phyloP scores from a whole-genome alignment of 179 eudicot genomes.

The Kewa caespitosa region DNA sequence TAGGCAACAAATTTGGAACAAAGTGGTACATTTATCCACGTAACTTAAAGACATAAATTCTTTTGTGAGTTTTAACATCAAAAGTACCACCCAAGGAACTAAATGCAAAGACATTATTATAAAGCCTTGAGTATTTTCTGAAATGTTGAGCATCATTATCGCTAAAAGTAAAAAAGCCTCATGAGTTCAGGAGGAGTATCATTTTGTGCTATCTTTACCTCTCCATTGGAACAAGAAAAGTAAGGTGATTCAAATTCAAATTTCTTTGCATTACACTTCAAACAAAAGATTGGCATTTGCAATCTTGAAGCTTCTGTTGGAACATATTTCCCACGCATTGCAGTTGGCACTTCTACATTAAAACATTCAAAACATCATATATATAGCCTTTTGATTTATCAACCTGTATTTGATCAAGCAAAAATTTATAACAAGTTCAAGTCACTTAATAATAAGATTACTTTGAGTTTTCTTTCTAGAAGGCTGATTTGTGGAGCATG shows the following conservation, averaged over 20 bases:
- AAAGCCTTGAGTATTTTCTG: background rate
- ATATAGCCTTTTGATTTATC: too few relatives aligned
- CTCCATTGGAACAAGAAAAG: background rate
- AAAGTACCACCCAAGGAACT: background rate
- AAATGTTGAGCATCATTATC: background rate
- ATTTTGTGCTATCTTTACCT: background rate
- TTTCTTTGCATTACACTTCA: background rate
- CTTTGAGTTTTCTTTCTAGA: too few relatives aligned
- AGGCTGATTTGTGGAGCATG: too few relatives aligned
- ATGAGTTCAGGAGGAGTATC: background rate
- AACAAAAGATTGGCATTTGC: too few relatives aligned
- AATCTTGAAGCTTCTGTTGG: too few relatives aligned
- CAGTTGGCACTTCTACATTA: background rate
- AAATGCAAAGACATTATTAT: too few relatives aligned
- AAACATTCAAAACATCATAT: too few relatives aligned
- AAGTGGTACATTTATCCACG: background rate
- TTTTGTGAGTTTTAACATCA: background rate
- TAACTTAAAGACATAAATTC: background rate
- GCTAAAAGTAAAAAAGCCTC: background rate
- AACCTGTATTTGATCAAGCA: too few relatives aligned
- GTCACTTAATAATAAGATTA: too few relatives aligned
- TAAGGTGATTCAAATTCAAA: background rate
- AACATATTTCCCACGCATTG: background rate
- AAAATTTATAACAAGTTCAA: too few relatives aligned
- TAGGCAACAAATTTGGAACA: background rate